These are phyloP conservation scores for Colletotrichum karsti DNA, from an alignment of 2,329 filamentous ascomycete genomes.

Conservation along the genomic window DNA sequence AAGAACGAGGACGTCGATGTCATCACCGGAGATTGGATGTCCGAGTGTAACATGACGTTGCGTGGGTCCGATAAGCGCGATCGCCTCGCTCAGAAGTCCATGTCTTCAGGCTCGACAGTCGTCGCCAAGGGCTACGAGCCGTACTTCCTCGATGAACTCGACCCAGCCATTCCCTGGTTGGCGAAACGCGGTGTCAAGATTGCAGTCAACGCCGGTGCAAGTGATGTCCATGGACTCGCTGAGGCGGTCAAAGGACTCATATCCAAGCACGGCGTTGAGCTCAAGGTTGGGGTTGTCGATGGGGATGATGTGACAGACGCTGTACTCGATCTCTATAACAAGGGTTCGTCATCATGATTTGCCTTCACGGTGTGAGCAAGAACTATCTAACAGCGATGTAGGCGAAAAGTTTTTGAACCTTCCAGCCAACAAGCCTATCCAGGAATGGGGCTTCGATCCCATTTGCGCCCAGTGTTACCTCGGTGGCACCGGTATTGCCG, in stretches of 20 bases:
- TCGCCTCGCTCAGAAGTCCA: constrained; percentile 31
- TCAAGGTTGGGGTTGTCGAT: constrained; percentile 44
- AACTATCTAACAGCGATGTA: neutral
- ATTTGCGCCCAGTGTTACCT: constrained; percentile 51
- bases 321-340: constrained; percentile 34
- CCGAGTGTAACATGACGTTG: constrained; percentile 39
- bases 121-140: constrained; percentile 51
- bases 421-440: constrained; percentile 33
- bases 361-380: too few relatives aligned
- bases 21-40: constrained; percentile 43
- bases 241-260: constrained; percentile 33
- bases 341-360: neutral
- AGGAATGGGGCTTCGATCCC: constrained; percentile 38
- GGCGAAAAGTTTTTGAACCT: neutral
- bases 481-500: constrained; percentile 55
- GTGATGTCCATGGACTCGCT: constrained; percentile 36
- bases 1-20: constrained; percentile 38
- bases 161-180: constrained; percentile 40
- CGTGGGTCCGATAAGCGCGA: constrained; percentile 38
- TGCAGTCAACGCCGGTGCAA: constrained; percentile 46
- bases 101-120: constrained; percentile 36
- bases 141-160: constrained; percentile 40
- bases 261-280: constrained; percentile 36
- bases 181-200: constrained; percentile 41
- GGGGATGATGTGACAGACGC: constrained; percentile 43